Base-by-base conservation (phyloP, 768 basidiomycete species). In the Termitomyces sp. region DNA sequence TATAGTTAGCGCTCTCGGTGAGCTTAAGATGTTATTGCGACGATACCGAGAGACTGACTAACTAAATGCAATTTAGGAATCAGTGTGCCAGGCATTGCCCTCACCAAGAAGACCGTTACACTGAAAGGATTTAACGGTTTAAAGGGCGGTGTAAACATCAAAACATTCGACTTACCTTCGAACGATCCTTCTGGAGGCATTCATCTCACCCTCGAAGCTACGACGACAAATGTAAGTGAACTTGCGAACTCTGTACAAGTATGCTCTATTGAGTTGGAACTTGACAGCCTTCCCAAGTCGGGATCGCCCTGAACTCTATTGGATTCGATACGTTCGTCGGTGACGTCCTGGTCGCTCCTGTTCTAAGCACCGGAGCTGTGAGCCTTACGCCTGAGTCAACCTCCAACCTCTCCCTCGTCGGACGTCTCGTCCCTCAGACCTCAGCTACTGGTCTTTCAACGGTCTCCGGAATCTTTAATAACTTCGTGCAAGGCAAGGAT, bases 181-280 rank as follows among this genome's bases (percentile, higher is more conserved):
- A 78, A 91, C 64, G 88, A 90, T 63, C 87, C 87, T 1, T 80
- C 79, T 10, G 89, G 88, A 20, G 88, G 89, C 13, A 85, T 91
- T 53, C 82, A 82, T 64, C 73, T 91, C 40, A 88, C 84, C 4
- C 72, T 91, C 18, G 73, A 87, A 53, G 82, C 88, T 0, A 79
- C 76, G 10, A 73, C 84, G 3, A 71, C 76, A 1, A 91, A 89
- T 62, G 86, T 87, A 58, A 63, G 82, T 65, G n/a, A 5, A n/a
- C 24, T 27, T 27, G 24, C 16, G 33, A 7, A 24, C 14, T 26
- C 16, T n/a, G 30, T 30, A 48, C 14, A 26, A 20, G 8, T 24
- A 8, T 20, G 2, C 20, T 26, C 34, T 10, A 32, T 37, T 26
- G 26, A 55, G 44, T 39, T 34, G 27, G 20, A 49, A 22, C 4